Evolutionary conservation across 768 basidiomycete genomes (phyloP), one percentile per base, ranked within the genome.

Genomic region (Xerocomus brunneocitrinus): DNA sequence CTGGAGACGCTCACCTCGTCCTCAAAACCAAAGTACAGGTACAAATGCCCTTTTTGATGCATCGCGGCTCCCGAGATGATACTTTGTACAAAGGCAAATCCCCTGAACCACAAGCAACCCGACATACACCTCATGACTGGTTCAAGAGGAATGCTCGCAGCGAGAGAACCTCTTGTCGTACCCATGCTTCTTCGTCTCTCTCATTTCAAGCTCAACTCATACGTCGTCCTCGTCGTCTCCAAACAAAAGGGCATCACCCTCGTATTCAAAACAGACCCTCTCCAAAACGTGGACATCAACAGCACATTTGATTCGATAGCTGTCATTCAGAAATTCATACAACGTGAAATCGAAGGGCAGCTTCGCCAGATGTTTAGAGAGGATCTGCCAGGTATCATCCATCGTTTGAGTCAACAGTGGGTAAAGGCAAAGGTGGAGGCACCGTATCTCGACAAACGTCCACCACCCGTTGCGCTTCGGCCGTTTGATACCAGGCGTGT

Each of bases 191-290:
- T 99, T 47, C 91, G 94, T 13, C 85, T 99, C 5, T 97, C 94
- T n/a, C 84, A 91, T 66, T 91, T 99, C 73, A 85, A 85, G 57
- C 86, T 99, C 34, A 86, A 84, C 62, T 97, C 95, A 31, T 98
- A 98, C 65, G 90, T 99, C 62, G 95, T 98, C 59, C 84, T 99
- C 53, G 95, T 98, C 62, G 91, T 99, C 53, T 98, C 95, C 25
- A 90, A 91, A 60, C 91, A 94, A 67, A 98, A 98, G 66, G 97
- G 97, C 40, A 98, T 98, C 67, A 98, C 97, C 0, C 84, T 99
- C 49, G 97, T 98, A 25, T 99, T 99, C 83, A 98, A 98, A 75
- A 98, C 97, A 34, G 97, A 99, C 71, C 97, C 97, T 2, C 80
- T 99, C 36, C 94, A 99, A 72, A 91, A 92, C 59, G 94, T 99